Evolutionary conservation across 352 stramenopile species (phyloP), one percentile per base, ranked within the genome.

Genomic region (Phytophthora boehmeriae): DNA sequence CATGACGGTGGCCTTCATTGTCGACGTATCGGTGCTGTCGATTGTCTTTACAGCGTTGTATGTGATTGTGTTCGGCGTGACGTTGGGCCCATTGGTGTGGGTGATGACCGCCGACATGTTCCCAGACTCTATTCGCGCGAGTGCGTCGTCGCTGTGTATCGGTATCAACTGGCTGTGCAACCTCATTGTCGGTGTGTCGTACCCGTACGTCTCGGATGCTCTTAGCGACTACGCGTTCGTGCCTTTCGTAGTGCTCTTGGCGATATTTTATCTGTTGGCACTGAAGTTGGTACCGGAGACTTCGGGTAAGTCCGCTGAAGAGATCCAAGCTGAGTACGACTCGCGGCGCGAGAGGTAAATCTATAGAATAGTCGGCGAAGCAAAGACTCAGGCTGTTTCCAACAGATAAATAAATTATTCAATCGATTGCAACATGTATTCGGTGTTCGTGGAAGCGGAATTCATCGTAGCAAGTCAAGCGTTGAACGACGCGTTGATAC

Each of bases 21-120:
- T 44, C 6, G 38, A 44, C 14, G 38, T 44, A 17, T 44, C 38
- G 38, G 38, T 17, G n/a, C 38, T 44, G 13, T 44, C 38, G 38
- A 44, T 44, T 16, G 38, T 44, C 2, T 44, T 44, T 17, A 44
- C 38, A 11, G 38, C 38, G 5, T 17, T 44, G 14, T 44, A 44
- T 9, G 38, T 44, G 38, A 44, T 44, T 17, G 38, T 44, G 8
- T 44, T 44, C 38, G 38, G 38, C n/a, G 38, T 44, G 13, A 44
- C 38, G 16, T 20, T 44, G 38, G 38, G 38, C 16, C 38, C 38
- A 6, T 22, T 44, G 38, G 38, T 44, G 14, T 44, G 38, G 38
- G 38, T 44, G 38, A 44, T 44, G 38, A 44, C 38, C 38, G 38
- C 38, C 38, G 38, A 44, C 38, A 44, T 44, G 38, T 44, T 44